Base-by-base conservation (phyloP, 2,329 filamentous ascomycete species). In the Acrodontium crateriforme region DNA sequence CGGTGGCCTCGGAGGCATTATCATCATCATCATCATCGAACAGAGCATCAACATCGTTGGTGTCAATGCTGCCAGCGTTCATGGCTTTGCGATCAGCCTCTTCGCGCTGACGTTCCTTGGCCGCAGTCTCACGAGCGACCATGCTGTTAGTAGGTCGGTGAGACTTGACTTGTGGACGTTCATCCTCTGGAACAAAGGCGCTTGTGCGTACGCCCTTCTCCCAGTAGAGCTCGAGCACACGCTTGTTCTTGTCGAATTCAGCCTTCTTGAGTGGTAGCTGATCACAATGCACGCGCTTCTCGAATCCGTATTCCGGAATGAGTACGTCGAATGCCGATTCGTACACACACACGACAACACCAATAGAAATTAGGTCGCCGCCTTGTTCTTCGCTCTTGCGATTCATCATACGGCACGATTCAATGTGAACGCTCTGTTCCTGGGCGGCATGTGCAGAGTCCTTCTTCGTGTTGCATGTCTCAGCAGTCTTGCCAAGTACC, bases 251-350 rank as follows among this genome's bases (percentile, higher is more conserved):
- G 57, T 91, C 76, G 60, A 89, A 98, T 53, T 98, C 89, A n/a
- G 89, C 89, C 67, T 98, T 98, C 71, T 95, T 87, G 43, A 98
- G 64, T 16, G 89, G 89, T 52, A 98, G 67, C 63, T 98, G 89
- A 51, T 98, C 89, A 53, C 89, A 98, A 60, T 98, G 89, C 28
- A 98, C 89, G 40, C 89, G 82, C 73, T 98, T 98, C 66, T 98
- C 89, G 44, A 98, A 95, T 41, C 89, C 89, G 65, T 84, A 98
- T 52, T 98, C 85, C 5, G 89, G 89, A 53, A 98, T 95, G 39
- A 98, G 69, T 23, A 98, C 83, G 54, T 98, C 89, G 53, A 98
- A 98, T 12, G 89, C 89, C 16, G 89, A 95, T 59, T 98, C 89
- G 56, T 98, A 98, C 17, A 98, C 89, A 51, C 83, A 93, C 31